These are phyloP conservation scores for Scheffersomyces spartinae DNA, from an alignment of 805 yeast genomes.

Conservation along the genomic window DNA sequence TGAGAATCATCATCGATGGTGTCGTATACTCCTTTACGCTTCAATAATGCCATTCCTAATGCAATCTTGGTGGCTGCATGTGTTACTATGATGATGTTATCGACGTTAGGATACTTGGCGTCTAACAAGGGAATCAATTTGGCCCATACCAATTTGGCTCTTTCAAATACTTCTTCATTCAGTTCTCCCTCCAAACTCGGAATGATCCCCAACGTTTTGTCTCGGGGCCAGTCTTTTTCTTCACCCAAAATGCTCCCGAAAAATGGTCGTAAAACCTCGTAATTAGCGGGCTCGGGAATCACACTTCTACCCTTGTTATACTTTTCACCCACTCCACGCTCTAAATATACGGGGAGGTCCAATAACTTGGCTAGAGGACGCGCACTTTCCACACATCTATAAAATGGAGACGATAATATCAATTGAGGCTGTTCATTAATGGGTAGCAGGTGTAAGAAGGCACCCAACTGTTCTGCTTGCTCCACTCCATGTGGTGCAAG, in stretches of 20 bases:
- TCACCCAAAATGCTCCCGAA: too few relatives aligned
- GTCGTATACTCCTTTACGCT: conserved; percentile 39
- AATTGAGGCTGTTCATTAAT: conserved; percentile 52
- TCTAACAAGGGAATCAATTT: conserved; percentile 50
- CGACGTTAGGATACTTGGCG: conserved; percentile 43
- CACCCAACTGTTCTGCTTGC: conserved; percentile 76
- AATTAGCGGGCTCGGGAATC: conserved; percentile 60
- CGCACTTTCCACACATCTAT: conserved; percentile 78
- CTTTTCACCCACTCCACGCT: conserved; percentile 90
- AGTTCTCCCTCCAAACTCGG: conserved; percentile 70
- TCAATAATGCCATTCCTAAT: conserved; percentile 65
- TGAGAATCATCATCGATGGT: conserved; percentile 30
- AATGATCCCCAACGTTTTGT: conserved; percentile 42
- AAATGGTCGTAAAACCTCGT: conserved; percentile 34
- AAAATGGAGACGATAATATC: conserved; percentile 75
- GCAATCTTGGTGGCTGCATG: conserved; percentile 94
- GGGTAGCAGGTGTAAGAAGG: conserved; percentile 33
- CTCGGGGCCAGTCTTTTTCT: conserved; percentile 24
- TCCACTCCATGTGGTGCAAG: conserved; percentile 80
- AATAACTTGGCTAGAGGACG: conserved; percentile 54
- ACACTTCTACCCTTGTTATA: conserved; percentile 57
- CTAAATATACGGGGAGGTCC: conserved; percentile 51
- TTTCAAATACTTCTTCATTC: conserved; percentile 50
- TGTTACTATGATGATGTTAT: conserved; percentile 60
- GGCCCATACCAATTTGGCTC: conserved; percentile 47